Evolutionary conservation across 2,329 filamentous ascomycete genomes (phyloP).

Genomic region (Trichoderma harzianum): DNA sequence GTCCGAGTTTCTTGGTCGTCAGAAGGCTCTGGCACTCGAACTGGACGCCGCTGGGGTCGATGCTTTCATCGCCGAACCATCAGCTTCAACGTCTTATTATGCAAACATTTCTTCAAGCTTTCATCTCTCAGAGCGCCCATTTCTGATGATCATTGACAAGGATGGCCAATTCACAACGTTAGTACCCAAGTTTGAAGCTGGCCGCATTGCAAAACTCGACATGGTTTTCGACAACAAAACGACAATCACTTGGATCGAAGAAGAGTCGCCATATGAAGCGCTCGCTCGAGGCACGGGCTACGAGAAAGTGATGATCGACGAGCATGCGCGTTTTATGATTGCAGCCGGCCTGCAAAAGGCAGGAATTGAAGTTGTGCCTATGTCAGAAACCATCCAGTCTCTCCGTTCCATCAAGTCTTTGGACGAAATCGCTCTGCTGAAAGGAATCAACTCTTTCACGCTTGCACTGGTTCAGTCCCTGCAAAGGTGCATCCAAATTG

Average conservation of each 20-base stretch:
- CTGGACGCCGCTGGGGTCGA: background rate
- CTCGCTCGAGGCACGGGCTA: background rate
- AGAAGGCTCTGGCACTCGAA: background rate
- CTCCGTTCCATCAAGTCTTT: background rate
- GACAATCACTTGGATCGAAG: background rate
- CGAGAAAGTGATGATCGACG: background rate
- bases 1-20: background rate
- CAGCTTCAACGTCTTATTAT: background rate
- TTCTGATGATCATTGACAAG: background rate
- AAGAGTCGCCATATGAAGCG: background rate
- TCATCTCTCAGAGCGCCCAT: background rate
- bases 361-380: background rate
- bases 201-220: background rate
- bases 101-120: background rate
- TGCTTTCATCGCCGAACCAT: background rate
- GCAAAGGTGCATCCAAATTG: background rate
- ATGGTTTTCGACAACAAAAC: background rate
- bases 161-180: background rate
- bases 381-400: background rate
- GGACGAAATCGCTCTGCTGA: background rate
- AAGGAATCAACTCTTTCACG: background rate
- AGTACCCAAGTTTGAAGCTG: background rate
- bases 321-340: background rate
- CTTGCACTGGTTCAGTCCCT: background rate
- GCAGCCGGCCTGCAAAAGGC: background rate